Conservation (phyloP, 768 basidiomycete species). For the Clathrus columnatus region DNA sequence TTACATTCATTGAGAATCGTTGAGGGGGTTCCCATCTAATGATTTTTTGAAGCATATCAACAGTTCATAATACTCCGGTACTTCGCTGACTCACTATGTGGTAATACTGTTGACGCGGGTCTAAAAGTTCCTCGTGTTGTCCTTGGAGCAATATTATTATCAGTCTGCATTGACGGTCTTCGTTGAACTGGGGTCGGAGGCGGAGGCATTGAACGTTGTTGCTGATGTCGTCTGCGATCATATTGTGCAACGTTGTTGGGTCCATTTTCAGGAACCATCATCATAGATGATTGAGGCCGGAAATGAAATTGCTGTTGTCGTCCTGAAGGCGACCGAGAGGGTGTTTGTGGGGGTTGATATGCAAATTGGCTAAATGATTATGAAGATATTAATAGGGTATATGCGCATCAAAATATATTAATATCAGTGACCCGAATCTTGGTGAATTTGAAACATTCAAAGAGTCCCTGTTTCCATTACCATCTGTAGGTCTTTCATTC, state of each 20-base stretch:
- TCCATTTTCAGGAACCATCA: constrained; percentile 15
- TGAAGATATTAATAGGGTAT: constrained; percentile 13
- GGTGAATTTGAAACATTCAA: constrained; percentile 40
- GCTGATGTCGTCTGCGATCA: not conserved
- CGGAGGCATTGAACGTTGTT: constrained; percentile 8
- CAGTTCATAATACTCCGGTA: too few species aligned
- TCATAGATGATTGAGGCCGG: constrained; percentile 35
- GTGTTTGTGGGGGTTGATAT: constrained; percentile 43
- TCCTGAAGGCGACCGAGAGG: constrained; percentile 12
- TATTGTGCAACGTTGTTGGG: not conserved
- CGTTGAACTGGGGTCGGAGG: not conserved
- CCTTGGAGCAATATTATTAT: not conserved
- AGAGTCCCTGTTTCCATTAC: not conserved
- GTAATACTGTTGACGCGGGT: not conserved
- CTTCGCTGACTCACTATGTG: not conserved
- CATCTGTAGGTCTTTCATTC: constrained; percentile 19
- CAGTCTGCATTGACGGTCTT: not conserved
- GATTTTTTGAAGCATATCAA: too few species aligned
- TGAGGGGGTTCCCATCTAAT: too few species aligned
- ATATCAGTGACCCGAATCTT: constrained; percentile 33
- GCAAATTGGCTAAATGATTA: constrained; percentile 52
- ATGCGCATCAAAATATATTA: constrained; percentile 16
- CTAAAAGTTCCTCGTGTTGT: not conserved
- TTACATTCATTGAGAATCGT: too few species aligned
- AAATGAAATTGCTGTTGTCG: constrained; percentile 30